Base-by-base conservation (phyloP, 768 basidiomycete genomes). In the Paxillus involutus region DNA sequence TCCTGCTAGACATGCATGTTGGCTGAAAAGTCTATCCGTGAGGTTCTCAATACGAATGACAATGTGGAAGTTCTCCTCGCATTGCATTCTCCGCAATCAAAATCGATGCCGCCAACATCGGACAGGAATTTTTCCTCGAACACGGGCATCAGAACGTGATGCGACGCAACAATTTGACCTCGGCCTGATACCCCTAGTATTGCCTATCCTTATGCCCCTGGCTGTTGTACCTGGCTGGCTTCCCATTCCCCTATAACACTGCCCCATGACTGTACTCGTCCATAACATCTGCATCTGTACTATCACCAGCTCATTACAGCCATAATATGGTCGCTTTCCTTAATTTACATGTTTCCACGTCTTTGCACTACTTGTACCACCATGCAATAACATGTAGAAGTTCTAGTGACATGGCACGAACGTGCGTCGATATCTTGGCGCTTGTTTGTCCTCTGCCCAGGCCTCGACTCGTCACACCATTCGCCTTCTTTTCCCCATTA, bases 41-140 rank as follows among this genome's bases (percentile, higher is more conserved):
- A 81, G 55, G 86, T 90, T 24, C 75, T 92, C 39, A 80, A 86
- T 64, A 83, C 82, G 17, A 79, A 75, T 53, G 85, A 90, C 72
- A 91, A 92, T 49, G 76, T 77, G 12, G 68, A 79, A 24, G 77
- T 78, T 43, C 81, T 92, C 43, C 80, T 92, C 49, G 80, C 78
- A 37, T 76, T 91, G 41, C 90, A 91, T 63, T 62, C 63, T 12
- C 64, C 74, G 16, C 71, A 46, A 14, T 52, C 58, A 16, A 52
- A 49, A 21, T 17, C 53, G 13, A 58, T 47, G 43, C 42, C 58
- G n/a, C 13, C 65, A 40, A 30, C 55, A 13, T 36, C 66, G n/a
- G 58, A 52, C 40, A 65, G 57, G 32, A 45, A 50, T 36, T 17
- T 63, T 0, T n/a, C 52, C 13, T n/a, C 57, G 5, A 62, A 51